Conservation (phyloP, 2,329 filamentous ascomycete genomes). For the Phialocephala subalpina region DNA sequence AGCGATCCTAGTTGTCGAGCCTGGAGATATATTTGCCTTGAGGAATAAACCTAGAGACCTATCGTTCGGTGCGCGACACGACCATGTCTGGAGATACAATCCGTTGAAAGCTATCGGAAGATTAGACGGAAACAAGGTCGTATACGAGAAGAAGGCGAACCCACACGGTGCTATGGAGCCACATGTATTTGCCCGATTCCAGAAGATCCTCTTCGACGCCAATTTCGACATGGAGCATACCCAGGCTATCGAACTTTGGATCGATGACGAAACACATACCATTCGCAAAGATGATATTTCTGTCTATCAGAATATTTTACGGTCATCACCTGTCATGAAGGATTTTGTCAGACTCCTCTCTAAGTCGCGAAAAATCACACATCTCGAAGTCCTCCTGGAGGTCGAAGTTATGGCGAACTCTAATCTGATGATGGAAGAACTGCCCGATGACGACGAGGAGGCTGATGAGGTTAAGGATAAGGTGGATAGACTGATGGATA, state of each 20-base stretch:
- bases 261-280: slow-evolving; percentile 25
- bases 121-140: slow-evolving; percentile 7
- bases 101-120: slow-evolving; percentile 21
- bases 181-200: slow-evolving; percentile 33
- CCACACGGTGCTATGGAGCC: slow-evolving; percentile 29
- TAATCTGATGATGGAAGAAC: slow-evolving; percentile 19
- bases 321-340: slow-evolving; percentile 23
- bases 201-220: slow-evolving; percentile 27
- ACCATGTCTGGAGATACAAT: slow-evolving; percentile 29
- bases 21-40: slow-evolving; percentile 32
- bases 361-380: slow-evolving; percentile 17
- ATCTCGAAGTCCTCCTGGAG: slow-evolving; percentile 26
- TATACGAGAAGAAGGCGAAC: slow-evolving; percentile 16
- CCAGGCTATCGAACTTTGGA: slow-evolving; percentile 22
- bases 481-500: slow-evolving; percentile 22
- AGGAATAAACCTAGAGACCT: slow-evolving; percentile 6
- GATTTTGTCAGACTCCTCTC: slow-evolving; percentile 30
- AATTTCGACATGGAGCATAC: slow-evolving; percentile 24
- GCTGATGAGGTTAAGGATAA: slow-evolving; percentile 13
- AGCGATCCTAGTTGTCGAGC: slow-evolving; percentile 20
- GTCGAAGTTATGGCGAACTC: slow-evolving; percentile 28
- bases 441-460: slow-evolving; percentile 15
- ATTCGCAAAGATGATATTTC: slow-evolving; percentile 10
- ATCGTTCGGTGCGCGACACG: slow-evolving; percentile 12
- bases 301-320: slow-evolving; percentile 15